Conservation (phyloP, 164 flowering plant species). For the Dillenia suffruticosa region DNA sequence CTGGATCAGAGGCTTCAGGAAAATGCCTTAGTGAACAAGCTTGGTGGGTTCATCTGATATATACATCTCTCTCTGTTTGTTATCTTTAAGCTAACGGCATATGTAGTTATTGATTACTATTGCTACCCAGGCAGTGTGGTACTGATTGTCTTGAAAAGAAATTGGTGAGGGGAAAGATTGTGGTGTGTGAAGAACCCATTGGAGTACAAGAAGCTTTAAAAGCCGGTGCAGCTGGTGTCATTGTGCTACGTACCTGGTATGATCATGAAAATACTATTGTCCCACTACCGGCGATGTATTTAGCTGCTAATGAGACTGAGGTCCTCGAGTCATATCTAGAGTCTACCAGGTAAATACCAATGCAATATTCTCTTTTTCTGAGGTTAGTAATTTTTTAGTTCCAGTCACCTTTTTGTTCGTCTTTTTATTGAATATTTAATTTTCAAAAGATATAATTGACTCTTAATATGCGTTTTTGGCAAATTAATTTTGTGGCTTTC, state of each 20-base stretch:
- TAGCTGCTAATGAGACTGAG: background rate
- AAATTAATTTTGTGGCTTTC: too few relatives aligned
- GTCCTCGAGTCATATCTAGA: slow-evolving; percentile 8
- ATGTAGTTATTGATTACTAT: background rate
- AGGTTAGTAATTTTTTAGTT: too few relatives aligned
- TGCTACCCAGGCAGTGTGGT: background rate
- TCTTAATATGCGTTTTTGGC: too few relatives aligned
- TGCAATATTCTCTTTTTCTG: background rate
- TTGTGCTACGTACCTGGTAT: background rate
- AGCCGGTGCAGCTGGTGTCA: slow-evolving; percentile 20
- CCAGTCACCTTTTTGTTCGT: too few relatives aligned
- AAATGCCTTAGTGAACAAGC: background rate
- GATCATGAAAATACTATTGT: background rate
- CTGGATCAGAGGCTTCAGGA: slow-evolving; percentile 7
- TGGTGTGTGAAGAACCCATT: slow-evolving; percentile 1
- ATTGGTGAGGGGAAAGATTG: slow-evolving; percentile 26
- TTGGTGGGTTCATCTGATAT: slow-evolving; percentile 1
- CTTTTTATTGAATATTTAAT: too few relatives aligned
- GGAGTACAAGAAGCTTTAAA: background rate
- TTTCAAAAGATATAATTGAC: too few relatives aligned
- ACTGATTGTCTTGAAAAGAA: background rate
- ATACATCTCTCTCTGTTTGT: background rate
- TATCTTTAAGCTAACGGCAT: background rate
- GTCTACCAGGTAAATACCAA: slow-evolving; percentile 12
- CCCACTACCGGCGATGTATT: slow-evolving; percentile 5